phyloP scores from a whole-genome alignment of 2,329 filamentous ascomycete genomes.

The Botrytis cinerea region DNA sequence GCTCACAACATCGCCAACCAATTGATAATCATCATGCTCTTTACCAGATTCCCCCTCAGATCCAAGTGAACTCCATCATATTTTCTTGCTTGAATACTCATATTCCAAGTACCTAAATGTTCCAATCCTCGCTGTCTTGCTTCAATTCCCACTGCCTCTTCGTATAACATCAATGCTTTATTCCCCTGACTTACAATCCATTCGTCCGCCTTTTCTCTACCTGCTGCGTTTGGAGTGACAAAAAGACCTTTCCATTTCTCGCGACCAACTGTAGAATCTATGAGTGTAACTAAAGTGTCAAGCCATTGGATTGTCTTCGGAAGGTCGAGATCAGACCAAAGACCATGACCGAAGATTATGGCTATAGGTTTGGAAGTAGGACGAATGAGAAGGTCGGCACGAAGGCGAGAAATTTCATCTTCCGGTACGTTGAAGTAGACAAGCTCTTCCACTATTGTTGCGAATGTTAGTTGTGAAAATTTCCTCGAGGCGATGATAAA shows the following conservation, averaged over 20 bases:
- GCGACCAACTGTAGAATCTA: conserved; percentile 29
- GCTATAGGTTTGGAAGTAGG: conserved; percentile 40
- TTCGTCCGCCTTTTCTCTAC: conserved; percentile 49
- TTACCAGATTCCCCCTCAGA: conserved; percentile 50
- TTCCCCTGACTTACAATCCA: conserved; percentile 51
- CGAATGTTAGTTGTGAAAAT: background rate
- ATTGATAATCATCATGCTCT: conserved; percentile 53
- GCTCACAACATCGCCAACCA: conserved; percentile 42
- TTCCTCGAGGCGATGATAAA: background rate
- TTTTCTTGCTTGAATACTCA: conserved; percentile 51
- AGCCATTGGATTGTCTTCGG: conserved; percentile 47
- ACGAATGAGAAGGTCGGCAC: conserved; percentile 41
- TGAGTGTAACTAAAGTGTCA: conserved; percentile 42
- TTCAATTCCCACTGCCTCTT: conserved; percentile 41
- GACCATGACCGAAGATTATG: conserved; percentile 50
- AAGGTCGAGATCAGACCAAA: conserved; percentile 51
- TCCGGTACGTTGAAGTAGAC: conserved; percentile 47
- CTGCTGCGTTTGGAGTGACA: conserved; percentile 50
- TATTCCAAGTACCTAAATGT: conserved; percentile 53
- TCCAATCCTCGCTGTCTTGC: conserved; percentile 45
- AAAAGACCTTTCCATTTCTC: conserved; percentile 39
- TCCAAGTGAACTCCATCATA: conserved; percentile 53
- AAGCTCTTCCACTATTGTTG: conserved; percentile 45
- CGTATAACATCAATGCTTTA: conserved; percentile 50
- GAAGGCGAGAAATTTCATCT: conserved; percentile 46